Base-by-base conservation (phyloP, 2,329 filamentous ascomycete genomes). In the Magnaporthales sp. region DNA sequence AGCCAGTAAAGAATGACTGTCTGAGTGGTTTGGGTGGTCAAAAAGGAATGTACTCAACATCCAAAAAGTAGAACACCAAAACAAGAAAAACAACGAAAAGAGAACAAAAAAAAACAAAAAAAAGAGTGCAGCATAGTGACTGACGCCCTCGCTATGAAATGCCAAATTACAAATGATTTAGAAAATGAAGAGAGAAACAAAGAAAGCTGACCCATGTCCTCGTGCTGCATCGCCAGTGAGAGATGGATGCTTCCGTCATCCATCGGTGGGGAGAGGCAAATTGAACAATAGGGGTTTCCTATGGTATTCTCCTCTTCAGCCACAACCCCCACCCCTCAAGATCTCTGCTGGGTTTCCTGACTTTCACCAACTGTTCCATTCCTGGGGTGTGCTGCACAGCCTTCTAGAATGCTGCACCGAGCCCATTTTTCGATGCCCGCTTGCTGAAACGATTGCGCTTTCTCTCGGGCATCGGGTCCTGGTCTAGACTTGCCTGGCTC, bases 371-470 rank as follows among this genome's bases (percentile, higher is more conserved):
- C 2, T 58, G 30, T 26, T 22, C 38, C 38, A 46, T 46, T 46
- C 2, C 38, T 46, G 22, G 31, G n/a, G 15, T 19, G 22, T 26
- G n/a, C 32, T 26, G 13, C 62, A 11, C 62, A 26, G 26, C 30
- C 26, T 22, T 64, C 79, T 74, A 96, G 75, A 97, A 97, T 64
- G 92, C 91, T 63, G 93, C 91, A 30, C 92, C 92, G 63, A 97
- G 84, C n/a, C 94, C 93, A 76, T 92, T 97, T 79, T 96, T 96
- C 19, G 91, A 96, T 78, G 97, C 92, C 71, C 94, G 85, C 79
- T 95, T 95, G 79, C 93, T 97, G 78, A 97, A 98, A 63, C 88
- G 83, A 71, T 89, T 87, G 63, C 83, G 80, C 75, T 86, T 88
- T 13, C 80, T 77, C 54, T 74, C 74, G 22, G 78, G 73, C 54